Base-by-base conservation (phyloP, 2,329 filamentous ascomycete species). In the Lachnellula willkommii region DNA sequence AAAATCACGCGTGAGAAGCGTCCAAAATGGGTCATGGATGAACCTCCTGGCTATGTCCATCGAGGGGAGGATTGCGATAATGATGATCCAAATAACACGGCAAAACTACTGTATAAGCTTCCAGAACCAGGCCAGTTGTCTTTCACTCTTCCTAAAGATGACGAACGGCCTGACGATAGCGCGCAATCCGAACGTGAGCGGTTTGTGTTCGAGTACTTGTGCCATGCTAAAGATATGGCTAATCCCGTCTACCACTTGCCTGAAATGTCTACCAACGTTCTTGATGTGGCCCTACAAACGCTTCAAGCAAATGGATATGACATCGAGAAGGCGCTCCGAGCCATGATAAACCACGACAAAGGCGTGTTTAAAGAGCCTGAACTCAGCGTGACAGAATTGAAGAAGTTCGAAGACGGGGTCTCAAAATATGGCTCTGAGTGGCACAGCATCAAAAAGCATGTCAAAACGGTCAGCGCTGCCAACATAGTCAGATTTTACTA, bases 401-500 rank as follows among this genome's bases (percentile, higher is more conserved):
- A 94, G 72, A 88, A 87, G 58, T 97, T 97, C 65, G 94, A 96
- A 68, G 92, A 96, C 68, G 94, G 83, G 42, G 89, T 99, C 11
- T 76, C 82, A 47, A 96, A 94, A 69, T 95, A 87, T 68, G 94
- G 94, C 22, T 96, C 93, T 0, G 94, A 99, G 72, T 84, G 95
- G 65, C 82, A 90, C 62, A 81, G 82, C 47, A 87, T 97, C 57
- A 90, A 86, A 62, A 85, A 88, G 63, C 89, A 96, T 70, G 89
- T 96, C 66, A 92, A 90, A 71, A 89, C 87, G 0, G 83, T 94
- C 63, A 84, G 83, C 42, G 85, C 91, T 59, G 85, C 87, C 50
- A 83, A 90, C 56, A 87, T 96, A 59, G 90, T 95, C 26, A 88
- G 94, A 3, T 95, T 89, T 69, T 99, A 97, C 73, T 99, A 99